Evolutionary conservation across 192 early-diverging fungal genomes (phyloP), one percentile per base, ranked within the genome.

Genomic region (Gamsiella multidivaricata): DNA sequence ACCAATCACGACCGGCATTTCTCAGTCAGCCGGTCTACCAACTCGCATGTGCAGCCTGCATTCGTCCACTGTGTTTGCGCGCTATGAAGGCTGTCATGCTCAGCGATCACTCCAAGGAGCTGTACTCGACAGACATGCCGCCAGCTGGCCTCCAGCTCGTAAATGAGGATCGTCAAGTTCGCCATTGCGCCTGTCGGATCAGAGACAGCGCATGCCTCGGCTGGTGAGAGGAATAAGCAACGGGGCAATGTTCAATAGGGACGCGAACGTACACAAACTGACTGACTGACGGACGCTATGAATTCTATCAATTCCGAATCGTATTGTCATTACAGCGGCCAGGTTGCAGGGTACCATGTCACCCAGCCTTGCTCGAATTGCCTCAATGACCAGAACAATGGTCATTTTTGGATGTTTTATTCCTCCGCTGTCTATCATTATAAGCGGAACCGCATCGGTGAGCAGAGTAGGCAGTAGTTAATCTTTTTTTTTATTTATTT

Each of bases 371-470:
- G 74, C 22, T 63, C 74, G 1, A 59, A 62, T 17, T 78, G 73
- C 32, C 73, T 78, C 20, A 54, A 56, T 14, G 73, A 78, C 32
- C 74, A 78, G 54, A 78, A 78, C 45, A 78, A 78, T 52, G 74
- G 74, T 0, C 74, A 78, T 25, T 78, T 78, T 45, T 78, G 74
- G 74, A 78, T 78, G 74, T 78, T 78, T 63, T 78, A 78, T 58
- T 78, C 74, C 5, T 78, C 74, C 12, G 74, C 74, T 0, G 74
- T 78, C 5, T 63, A 59, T 20, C 74, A 78, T 25, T 78, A 69
- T 65, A 78, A 78, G 49, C 51, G 74, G n/a, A 56, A 63, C 28
- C 58, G 46, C 11, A 49, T 62, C 8, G 54, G 74, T 78, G 63
- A 54, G 63, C 37, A 31, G 17, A 20, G 32, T 26, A 3, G 17